Evolutionary conservation across 2,329 filamentous ascomycete genomes (phyloP), one percentile per base, ranked within the genome.

Genomic region (Ascochyta viciae-villosae): DNA sequence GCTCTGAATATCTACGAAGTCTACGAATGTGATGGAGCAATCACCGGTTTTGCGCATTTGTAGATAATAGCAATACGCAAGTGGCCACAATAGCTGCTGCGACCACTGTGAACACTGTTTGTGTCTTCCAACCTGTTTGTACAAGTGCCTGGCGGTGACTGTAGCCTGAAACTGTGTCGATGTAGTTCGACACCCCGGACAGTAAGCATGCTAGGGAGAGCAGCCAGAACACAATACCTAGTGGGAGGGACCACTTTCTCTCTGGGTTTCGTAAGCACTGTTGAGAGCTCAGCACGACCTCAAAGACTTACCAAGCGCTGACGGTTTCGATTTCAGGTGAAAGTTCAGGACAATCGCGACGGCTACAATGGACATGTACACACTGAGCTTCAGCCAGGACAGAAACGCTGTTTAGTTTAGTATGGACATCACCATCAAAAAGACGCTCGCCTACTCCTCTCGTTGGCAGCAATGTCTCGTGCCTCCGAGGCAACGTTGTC

Each of bases 341-440:
- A 99, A 99, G 13, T 91, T 96, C 46, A 97, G 83, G 9, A 96
- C 87, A 64, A 99, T 96, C 46, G 95, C 94, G 29, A 96, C 85
- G 26, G 91, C 87, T 8, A 98, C 92, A 47, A 99, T 82, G 62
- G 92, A 87, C 85, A 98, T 93, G 79, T 96, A 96, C 66, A 96
- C 86, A 29, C 90, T 88, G 2, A 98, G 84, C 4, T 93, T 88
- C 19, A 98, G 86, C 84, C 95, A 97, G 2, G 94, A 95, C 26
- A 98, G 87, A 72, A 97, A 97, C 0, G 86, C 78, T 81, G 51
- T 22, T 2, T n/a, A 15, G 1, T n/a, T 70, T 39, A 71, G 51
- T 16, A 5, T 15, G 2, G 24, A 16, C 15, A 40, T 26, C 23
- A 23, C 3, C 9, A 13, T 7, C 1, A 26, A n/a, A 1, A 33